Percentiles rank a stretch among this genome's conserved stretches.
Evolutionary conservation across 140 eudicot genomes (phyloP).

Genomic region (Flaveria floridana): DNA sequence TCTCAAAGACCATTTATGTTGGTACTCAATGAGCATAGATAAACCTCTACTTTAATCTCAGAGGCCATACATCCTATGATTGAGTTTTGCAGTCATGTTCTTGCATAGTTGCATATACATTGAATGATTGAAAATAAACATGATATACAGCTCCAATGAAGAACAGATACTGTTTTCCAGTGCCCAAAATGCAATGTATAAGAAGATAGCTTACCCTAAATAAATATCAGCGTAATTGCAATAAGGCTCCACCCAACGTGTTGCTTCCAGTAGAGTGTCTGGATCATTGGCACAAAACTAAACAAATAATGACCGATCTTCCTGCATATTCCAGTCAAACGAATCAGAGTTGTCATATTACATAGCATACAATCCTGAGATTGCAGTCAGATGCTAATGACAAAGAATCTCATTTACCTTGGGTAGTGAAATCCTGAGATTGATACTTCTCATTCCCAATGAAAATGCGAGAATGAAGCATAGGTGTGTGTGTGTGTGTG

Average conservation of each 20-base stretch:
- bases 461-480: conserved; percentile 91
- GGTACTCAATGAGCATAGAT: no score
- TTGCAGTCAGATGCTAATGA: neutral
- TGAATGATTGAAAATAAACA: conserved; percentile 21
- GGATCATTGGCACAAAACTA: no score
- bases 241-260: no score
- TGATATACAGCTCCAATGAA: neutral
- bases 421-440: conserved; percentile 54
- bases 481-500: conserved; percentile 43
- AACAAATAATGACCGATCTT: no score
- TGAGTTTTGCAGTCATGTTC: neutral
- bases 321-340: no score
- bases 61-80: neutral
- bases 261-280: no score
- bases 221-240: no score
- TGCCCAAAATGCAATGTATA: no score
- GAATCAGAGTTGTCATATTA: no score
- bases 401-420: conserved; percentile 36
- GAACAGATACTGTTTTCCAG: no score
- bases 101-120: neutral
- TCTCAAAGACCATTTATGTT: neutral
- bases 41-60: neutral
- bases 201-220: no score
- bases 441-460: conserved; percentile 30
- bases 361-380: conserved; percentile 36